Conservation (phyloP, 371 early-diverging fungal genomes). For the Blastocladiella emersonii region DNA sequence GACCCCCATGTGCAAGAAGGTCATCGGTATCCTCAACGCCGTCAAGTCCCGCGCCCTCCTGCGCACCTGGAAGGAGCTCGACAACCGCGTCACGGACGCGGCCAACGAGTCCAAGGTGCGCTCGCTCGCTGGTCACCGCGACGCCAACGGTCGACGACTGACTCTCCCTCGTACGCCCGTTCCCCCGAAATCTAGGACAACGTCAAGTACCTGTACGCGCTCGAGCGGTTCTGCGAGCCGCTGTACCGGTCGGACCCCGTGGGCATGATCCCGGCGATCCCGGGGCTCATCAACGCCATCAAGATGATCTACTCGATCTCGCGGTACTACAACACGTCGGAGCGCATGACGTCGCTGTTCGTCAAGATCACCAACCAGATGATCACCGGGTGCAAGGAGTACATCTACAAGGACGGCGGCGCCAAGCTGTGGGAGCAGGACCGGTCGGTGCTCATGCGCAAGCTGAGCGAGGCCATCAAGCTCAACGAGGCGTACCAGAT, state of each 20-base stretch:
- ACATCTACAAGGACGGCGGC: conserved; percentile 39
- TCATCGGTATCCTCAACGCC: conserved; percentile 40
- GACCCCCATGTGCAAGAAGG: conserved; percentile 35
- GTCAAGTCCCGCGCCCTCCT: conserved; percentile 31
- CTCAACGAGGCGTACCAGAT: conserved; percentile 43
- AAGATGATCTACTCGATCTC: conserved; percentile 49
- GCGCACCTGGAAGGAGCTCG: conserved; percentile 44
- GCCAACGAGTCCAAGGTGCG: conserved; percentile 43
- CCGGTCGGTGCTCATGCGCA: conserved; percentile 26
- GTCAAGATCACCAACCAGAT: conserved; percentile 51
- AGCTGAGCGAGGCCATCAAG: conserved; percentile 31
- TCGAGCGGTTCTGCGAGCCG: conserved; percentile 45
- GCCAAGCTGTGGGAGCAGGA: conserved; percentile 48
- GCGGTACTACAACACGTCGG: conserved; percentile 48
- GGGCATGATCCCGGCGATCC: conserved; percentile 42
- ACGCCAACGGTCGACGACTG: background rate
- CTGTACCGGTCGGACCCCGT: conserved; percentile 40
- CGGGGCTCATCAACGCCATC: conserved; percentile 46
- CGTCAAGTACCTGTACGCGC: conserved; percentile 44
- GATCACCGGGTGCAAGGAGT: conserved; percentile 49
- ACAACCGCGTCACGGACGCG: conserved; percentile 46
- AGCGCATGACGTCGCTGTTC: conserved; percentile 46
- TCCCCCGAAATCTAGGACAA: conserved; percentile 24
- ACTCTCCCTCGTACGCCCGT: background rate
- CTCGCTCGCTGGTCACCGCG: background rate